Conservation (phyloP, 164 flowering plant species). For the Vitis amurensis region DNA sequence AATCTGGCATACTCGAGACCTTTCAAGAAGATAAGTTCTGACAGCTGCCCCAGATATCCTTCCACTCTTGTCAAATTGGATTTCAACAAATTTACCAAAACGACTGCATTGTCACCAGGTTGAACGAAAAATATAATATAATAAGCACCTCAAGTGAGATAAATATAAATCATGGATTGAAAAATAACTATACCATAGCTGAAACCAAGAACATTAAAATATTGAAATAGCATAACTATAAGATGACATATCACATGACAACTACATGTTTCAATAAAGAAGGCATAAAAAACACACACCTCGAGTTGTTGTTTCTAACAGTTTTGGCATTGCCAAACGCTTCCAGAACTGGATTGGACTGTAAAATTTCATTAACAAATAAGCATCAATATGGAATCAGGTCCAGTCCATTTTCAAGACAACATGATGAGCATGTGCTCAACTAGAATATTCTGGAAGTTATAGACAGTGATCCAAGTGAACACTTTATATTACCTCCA, state of each 20-base stretch:
- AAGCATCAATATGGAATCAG: no score
- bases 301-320: constrained; percentile 36
- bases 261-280: not conserved
- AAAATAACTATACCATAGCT: not conserved
- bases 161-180: no score
- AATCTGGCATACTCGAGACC: constrained; percentile 28
- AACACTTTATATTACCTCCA: not conserved
- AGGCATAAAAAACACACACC: constrained; percentile 8
- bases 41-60: constrained; percentile 25
- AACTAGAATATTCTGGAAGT: not conserved
- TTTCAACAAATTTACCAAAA: constrained; percentile 28
- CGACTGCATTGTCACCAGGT: constrained; percentile 14
- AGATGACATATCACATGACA: not conserved
- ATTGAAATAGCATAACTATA: not conserved
- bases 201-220: not conserved
- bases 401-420: no score
- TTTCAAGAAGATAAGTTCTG: constrained; percentile 18
- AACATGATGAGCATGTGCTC: no score
- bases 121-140: not conserved
- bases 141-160: not conserved
- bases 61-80: constrained; percentile 28
- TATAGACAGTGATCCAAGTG: no score
- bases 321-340: constrained; percentile 39
- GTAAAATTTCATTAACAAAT: constrained; percentile 7
- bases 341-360: constrained; percentile 37